These are phyloP conservation scores for Cytospora leucostoma DNA, from an alignment of 2,329 filamentous ascomycete genomes.

Conservation along the genomic window DNA sequence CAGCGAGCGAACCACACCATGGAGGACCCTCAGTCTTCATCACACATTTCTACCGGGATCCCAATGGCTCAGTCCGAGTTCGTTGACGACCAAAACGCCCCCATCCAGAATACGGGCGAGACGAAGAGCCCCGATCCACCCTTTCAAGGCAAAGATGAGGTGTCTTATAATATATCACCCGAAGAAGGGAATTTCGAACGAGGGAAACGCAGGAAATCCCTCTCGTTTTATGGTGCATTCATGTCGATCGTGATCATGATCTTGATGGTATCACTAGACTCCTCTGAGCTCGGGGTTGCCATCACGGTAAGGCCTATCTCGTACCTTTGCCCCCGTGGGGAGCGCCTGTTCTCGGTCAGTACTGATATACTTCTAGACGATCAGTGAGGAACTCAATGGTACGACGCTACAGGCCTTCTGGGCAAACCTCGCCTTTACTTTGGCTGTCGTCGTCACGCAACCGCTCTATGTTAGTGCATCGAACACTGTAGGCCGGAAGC, in stretches of 20 bases:
- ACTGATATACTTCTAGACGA: background rate
- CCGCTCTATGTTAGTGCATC: conserved; percentile 35
- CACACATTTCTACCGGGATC: background rate
- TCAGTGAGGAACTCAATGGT: conserved; percentile 29
- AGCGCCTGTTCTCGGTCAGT: background rate
- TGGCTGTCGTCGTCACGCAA: conserved; percentile 32
- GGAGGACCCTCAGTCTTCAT: background rate
- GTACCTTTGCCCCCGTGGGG: background rate
- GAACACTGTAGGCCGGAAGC: conserved; percentile 37
- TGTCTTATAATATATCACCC: background rate
- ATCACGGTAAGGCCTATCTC: background rate
- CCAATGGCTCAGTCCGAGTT: background rate
- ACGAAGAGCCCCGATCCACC: background rate
- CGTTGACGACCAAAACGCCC: background rate
- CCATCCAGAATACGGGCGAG: background rate
- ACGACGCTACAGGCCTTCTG: conserved; percentile 35
- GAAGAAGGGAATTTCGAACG: background rate
- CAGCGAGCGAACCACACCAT: background rate
- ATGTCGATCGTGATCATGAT: background rate
- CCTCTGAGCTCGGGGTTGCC: background rate
- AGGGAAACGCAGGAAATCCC: background rate
- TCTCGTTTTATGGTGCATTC: background rate
- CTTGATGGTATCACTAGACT: background rate
- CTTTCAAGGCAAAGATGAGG: background rate
- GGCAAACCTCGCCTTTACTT: conserved; percentile 38